Percentiles rank a stretch among this genome's conserved stretches.
phyloP scores from a whole-genome alignment of 495 filamentous ascomycete species.

The Podospora appendiculata region DNA sequence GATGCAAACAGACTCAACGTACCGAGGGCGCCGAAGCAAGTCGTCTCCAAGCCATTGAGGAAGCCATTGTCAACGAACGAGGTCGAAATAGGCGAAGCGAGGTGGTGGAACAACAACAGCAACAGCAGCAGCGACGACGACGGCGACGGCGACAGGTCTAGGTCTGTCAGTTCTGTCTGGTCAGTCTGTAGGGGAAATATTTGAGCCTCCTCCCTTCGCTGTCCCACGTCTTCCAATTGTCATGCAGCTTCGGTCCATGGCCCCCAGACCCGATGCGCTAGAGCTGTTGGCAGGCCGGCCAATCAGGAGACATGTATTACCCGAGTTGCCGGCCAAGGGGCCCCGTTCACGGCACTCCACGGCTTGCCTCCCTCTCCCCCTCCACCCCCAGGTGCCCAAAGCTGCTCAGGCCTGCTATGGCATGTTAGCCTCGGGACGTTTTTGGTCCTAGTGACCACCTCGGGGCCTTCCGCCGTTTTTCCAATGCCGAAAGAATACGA shows the following conservation, averaged over 20 bases:
- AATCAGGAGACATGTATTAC: conserved; percentile 21
- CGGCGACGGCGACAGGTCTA: too few species aligned
- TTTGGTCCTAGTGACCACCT: neutral
- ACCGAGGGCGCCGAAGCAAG: conserved; percentile 37
- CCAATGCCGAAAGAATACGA: too few species aligned
- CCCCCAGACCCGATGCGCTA: conserved; percentile 15
- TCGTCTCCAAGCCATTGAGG: conserved; percentile 45
- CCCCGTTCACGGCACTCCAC: neutral
- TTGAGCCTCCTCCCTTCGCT: conserved; percentile 12
- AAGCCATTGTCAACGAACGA: conserved; percentile 37
- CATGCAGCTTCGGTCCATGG: conserved; percentile 2
- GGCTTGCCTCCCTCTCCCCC: neutral
- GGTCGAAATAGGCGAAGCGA: neutral
- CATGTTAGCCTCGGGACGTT: neutral
- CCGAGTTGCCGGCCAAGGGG: conserved; percentile 23
- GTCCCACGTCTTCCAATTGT: too few species aligned
- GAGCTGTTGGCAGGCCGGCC: conserved; percentile 6
- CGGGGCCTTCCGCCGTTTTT: too few species aligned
- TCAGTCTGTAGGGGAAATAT: conserved; percentile 15
- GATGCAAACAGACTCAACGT: conserved; percentile 14
- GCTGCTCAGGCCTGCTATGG: neutral
- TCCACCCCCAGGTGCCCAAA: too few species aligned
- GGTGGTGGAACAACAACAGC: conserved; percentile 12
- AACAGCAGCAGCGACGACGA: neutral
- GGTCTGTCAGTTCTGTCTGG: too few species aligned